A percentile compares a stretch with the other conserved stretches of the same genome.
Evolutionary conservation across 768 basidiomycete genomes (phyloP).

Genomic region (Amanita brunnescens): DNA sequence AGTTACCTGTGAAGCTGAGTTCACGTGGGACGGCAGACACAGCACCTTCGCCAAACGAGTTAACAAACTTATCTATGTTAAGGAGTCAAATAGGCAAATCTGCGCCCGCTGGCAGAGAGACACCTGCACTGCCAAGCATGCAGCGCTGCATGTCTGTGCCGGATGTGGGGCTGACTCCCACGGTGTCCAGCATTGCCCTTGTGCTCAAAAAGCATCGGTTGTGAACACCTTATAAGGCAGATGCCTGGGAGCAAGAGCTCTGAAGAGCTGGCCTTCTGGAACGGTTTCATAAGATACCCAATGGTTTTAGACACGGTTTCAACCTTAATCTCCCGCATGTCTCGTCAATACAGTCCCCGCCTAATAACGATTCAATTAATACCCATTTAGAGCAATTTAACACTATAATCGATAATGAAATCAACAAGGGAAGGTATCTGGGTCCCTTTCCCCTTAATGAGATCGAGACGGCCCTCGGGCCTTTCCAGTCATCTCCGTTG

Average conservation of each 20-base stretch:
- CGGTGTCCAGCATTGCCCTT: too few species aligned
- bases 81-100: background rate
- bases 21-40: too few species aligned
- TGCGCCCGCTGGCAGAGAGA: background rate
- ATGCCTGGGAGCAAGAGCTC: too few species aligned
- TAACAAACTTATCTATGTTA: background rate
- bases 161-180: too few species aligned
- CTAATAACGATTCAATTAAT: background rate
- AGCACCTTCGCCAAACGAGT: background rate
- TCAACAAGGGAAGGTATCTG: background rate
- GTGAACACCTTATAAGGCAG: too few species aligned
- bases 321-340: background rate
- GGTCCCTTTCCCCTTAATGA: background rate
- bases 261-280: too few species aligned
- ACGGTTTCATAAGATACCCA: background rate
- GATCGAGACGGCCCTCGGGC: slow-evolving; percentile 13
- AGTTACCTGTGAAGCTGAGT: background rate
- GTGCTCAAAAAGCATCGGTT: too few species aligned
- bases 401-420: background rate
- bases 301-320: background rate
- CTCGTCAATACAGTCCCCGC: background rate
- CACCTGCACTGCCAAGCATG: background rate
- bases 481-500: slow-evolving; percentile 22
- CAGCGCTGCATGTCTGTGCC: background rate
- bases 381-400: background rate